These are phyloP conservation scores for Penstemon eatonii DNA, from an alignment of 257 asterid genomes.

Conservation along the genomic window DNA sequence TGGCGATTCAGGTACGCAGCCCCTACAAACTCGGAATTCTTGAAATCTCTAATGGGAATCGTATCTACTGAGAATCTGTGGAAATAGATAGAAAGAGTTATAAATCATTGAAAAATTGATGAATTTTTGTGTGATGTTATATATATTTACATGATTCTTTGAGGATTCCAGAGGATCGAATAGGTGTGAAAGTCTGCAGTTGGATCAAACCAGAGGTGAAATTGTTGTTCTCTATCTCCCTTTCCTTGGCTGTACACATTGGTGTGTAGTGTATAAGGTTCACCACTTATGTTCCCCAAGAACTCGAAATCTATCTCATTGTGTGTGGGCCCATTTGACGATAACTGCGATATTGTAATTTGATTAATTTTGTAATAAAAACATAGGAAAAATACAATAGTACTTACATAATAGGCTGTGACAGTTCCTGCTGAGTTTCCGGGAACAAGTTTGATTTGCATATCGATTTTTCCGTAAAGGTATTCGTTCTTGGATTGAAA, in stretches of 20 bases:
- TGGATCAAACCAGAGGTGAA: conserved; percentile 53
- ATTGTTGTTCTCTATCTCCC: conserved; percentile 51
- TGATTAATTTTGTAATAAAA: not conserved
- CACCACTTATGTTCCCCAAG: conserved; percentile 48
- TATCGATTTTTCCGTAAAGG: conserved; percentile 41
- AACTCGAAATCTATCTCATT: conserved; percentile 56
- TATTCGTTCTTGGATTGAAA: conserved; percentile 45
- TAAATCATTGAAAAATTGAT: no score
- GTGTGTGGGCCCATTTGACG: conserved; percentile 45
- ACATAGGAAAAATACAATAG: not conserved
- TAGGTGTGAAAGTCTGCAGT: conserved; percentile 51
- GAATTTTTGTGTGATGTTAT: no score
- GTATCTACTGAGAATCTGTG: conserved; percentile 42
- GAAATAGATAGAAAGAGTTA: no score
- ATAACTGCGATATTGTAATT: conserved; percentile 29
- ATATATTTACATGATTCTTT: conserved; percentile 40
- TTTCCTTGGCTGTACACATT: conserved; percentile 48
- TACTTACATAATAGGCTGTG: conserved; percentile 43
- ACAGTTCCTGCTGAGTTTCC: conserved; percentile 56
- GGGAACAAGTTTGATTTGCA: conserved; percentile 47
- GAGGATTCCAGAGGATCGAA: conserved; percentile 53
- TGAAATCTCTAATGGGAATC: conserved; percentile 45
- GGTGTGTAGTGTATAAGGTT: conserved; percentile 47
- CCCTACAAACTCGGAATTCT: conserved; percentile 39
- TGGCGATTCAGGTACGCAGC: conserved; percentile 48